Percentiles rank a stretch among this genome's conserved stretches.
Conservation (phyloP, 345 rosid genomes). For the Rhodamnia argentea region DNA sequence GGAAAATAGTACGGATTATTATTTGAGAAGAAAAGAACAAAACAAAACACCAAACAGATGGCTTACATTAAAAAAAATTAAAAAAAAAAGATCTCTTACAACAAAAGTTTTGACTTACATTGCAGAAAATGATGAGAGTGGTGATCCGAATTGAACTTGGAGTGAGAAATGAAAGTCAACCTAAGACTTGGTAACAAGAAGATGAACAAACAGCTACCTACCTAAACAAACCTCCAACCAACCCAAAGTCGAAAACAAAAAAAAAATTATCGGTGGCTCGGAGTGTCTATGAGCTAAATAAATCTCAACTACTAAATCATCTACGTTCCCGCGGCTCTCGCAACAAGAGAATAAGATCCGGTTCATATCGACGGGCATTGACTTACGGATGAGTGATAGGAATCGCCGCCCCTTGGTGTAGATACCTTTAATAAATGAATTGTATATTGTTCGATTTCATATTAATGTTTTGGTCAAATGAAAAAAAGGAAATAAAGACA, state of each 20-base stretch:
- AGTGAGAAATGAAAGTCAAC: background rate
- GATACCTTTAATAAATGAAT: background rate
- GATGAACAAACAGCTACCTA: background rate
- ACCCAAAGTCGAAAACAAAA: background rate
- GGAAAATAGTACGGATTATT: background rate
- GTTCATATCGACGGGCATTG: background rate
- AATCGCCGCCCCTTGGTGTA: fast-evolving
- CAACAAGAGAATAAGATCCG: background rate
- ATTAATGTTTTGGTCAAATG: fast-evolving
- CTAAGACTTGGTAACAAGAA: background rate
- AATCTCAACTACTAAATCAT: background rate
- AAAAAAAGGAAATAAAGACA: background rate
- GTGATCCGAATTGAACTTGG: background rate
- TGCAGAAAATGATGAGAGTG: background rate
- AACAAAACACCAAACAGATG: background rate
- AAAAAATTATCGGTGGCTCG: background rate
- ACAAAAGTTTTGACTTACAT: background rate
- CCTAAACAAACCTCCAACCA: background rate
- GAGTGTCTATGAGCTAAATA: background rate
- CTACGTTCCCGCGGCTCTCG: fast-evolving
- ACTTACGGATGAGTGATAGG: no score
- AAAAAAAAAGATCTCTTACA: no score
- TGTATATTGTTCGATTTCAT: background rate
- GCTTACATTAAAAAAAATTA: background rate
- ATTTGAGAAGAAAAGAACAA: background rate